phyloP scores from a whole-genome alignment of 305 asterid genomes.

The Ajuga reptans region DNA sequence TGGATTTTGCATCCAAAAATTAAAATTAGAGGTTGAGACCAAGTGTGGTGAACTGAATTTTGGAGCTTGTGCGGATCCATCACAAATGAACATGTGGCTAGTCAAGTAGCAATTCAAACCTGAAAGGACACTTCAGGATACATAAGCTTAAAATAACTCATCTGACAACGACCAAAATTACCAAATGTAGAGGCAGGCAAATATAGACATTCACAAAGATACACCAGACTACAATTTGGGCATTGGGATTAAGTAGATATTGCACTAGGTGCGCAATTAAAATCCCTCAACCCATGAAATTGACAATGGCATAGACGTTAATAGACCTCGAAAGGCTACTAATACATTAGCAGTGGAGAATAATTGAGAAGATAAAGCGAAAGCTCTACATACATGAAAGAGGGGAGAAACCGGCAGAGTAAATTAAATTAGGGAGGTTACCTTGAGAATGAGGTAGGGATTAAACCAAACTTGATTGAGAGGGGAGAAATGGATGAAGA shows the following conservation, averaged over 20 bases:
- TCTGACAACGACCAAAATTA: neutral
- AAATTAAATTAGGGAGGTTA: conserved; percentile 7
- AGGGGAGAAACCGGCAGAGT: neutral
- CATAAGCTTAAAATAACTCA: too few species aligned
- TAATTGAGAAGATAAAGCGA: neutral
- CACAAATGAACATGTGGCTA: too few species aligned
- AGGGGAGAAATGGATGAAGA: conserved; percentile 47
- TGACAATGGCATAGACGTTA: too few species aligned
- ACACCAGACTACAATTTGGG: neutral
- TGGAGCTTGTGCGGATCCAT: too few species aligned
- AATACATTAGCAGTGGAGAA: neutral
- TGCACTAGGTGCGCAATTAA: neutral
- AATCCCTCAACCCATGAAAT: neutral
- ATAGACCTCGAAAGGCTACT: too few species aligned
- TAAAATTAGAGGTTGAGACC: neutral
- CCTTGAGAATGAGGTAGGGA: conserved; percentile 78
- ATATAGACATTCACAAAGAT: too few species aligned
- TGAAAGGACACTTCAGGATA: too few species aligned
- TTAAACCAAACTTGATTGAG: conserved; percentile 69
- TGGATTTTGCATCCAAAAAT: neutral
- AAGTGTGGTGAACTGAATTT: neutral
- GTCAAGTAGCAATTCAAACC: too few species aligned
- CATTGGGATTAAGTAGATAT: too few species aligned
- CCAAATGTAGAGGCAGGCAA: neutral
- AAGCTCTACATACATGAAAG: neutral